Base-by-base conservation (phyloP, 176 grass and related monocot species). In the Rhynchospora tenuis region DNA sequence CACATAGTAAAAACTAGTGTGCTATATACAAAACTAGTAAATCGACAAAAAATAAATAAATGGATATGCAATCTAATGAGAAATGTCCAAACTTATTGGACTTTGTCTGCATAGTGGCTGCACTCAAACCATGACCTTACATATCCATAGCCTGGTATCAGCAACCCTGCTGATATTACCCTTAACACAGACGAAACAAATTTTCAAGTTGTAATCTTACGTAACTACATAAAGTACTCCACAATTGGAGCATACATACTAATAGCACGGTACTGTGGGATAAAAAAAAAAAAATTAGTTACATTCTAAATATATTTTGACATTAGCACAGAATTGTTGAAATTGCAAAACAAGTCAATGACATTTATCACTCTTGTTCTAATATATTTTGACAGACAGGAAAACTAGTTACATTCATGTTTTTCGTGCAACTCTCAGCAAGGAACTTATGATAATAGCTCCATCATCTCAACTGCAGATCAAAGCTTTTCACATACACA, bases 61-160 rank as follows among this genome's bases (percentile, higher is more conserved):
- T 70, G 72, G 6, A 87, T 76, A 22, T 81, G 19, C 29, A 22
- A 69, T 62, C 20, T 63, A 78, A 47, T 81, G 79, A 79, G 61
- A 14, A 73, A 12, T 51, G 48, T 10, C 19, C 16, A 48, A 73
- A 50, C 3, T 38, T 38, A 38, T 38, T 38, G 5, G 33, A 38
- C 2, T 38, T 38, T 38, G 1, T 38, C 33, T 38, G 33, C 33
- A 3, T 38, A 38, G 33, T 72, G 19, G 8, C n/a, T 13, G 66
- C 31, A 42, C 44, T 70, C 28, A 43, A 38, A 69, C 16, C 16
- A 45, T 33, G 16, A 70, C 17, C 33, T 45, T 44, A 70, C 33
- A 45, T 19, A 19, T 70, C 66, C 33, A 70, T 16, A 20, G 27
- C 10, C 17, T 45, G 29, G 15, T 44, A 70, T 70, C 38, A 44